Percentiles rank a stretch among this genome's conserved stretches.
Evolutionary conservation across 164 flowering plant genomes (phyloP).

Genomic region (Vitis cinerea): DNA sequence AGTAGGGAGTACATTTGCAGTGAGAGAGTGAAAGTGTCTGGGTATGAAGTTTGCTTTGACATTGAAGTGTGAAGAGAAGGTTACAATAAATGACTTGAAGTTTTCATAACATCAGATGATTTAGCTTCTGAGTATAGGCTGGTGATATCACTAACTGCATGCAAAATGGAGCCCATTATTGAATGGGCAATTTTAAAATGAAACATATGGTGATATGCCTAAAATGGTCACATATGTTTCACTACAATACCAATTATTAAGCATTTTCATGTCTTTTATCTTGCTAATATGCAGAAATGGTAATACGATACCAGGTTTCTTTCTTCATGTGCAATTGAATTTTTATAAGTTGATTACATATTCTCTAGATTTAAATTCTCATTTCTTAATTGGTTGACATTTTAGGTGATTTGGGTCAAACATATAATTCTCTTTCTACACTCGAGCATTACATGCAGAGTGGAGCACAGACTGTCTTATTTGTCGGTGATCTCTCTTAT

Average conservation of each 20-base stretch:
- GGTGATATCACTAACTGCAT: not conserved
- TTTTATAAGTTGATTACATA: not conserved
- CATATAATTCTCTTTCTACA: slow-evolving; percentile 90
- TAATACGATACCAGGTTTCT: not conserved
- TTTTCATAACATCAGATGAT: not conserved
- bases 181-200: too few relatives aligned
- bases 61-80: not conserved
- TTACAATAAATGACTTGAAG: not conserved
- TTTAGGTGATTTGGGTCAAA: slow-evolving; percentile 96
- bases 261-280: not conserved
- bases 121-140: not conserved
- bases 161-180: not conserved
- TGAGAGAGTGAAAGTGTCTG: not conserved
- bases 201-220: too few relatives aligned
- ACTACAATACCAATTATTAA: not conserved
- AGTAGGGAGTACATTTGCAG: not conserved
- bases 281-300: not conserved
- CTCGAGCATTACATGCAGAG: slow-evolving; percentile 83
- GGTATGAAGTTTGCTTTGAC: not conserved
- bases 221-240: not conserved
- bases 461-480: slow-evolving; percentile 70
- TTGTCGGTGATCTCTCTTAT: slow-evolving; percentile 97
- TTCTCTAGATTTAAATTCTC: not conserved
- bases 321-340: not conserved
- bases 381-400: not conserved